Evolutionary conservation across 345 rosid species (phyloP).

Genomic region (Barbarea vulgaris): DNA sequence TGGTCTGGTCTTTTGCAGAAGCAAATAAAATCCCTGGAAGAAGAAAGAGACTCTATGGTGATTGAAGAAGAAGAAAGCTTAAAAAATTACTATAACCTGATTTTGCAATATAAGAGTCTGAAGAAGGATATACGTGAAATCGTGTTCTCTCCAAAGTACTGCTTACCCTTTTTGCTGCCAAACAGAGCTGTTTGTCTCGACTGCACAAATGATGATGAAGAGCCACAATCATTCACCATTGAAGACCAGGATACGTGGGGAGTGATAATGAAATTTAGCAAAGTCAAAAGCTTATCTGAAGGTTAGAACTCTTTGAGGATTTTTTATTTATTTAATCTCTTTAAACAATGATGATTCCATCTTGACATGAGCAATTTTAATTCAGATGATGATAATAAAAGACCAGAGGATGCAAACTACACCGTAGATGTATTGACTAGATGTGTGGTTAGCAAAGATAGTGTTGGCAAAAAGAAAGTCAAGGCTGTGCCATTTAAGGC

Average conservation of each 20-base stretch:
- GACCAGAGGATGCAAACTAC: conserved; percentile 79
- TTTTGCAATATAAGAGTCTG: conserved; percentile 64
- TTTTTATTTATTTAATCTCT: not conserved
- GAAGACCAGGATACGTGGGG: too few species aligned
- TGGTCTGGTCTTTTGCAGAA: conserved; percentile 54
- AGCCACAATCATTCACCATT: too few species aligned
- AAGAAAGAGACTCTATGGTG: conserved; percentile 84
- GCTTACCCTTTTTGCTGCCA: conserved; percentile 82
- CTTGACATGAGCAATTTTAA: conserved; percentile 24
- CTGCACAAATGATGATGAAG: conserved; percentile 57
- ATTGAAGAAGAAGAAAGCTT: conserved; percentile 95
- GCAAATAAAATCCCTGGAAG: conserved; percentile 74
- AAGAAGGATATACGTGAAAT: conserved; percentile 79
- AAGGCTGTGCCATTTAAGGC: conserved; percentile 66
- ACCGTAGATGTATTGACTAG: conserved; percentile 82
- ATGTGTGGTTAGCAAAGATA: conserved; percentile 70
- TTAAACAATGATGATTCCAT: conserved; percentile 1
- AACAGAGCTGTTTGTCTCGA: conserved; percentile 81
- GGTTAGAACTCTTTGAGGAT: conserved; percentile 54
- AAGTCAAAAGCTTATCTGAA: conserved; percentile 62
- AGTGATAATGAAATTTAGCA: conserved; percentile 71
- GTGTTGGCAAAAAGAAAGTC: conserved; percentile 60
- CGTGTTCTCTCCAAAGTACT: conserved; percentile 76
- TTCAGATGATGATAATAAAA: conserved; percentile 70
- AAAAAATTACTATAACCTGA: conserved; percentile 73